Evolutionary conservation across 78 protist species (phyloP), one percentile per base, ranked within the genome.

Genomic region (slime mould (Dictyostelium discoideum)): DNA sequence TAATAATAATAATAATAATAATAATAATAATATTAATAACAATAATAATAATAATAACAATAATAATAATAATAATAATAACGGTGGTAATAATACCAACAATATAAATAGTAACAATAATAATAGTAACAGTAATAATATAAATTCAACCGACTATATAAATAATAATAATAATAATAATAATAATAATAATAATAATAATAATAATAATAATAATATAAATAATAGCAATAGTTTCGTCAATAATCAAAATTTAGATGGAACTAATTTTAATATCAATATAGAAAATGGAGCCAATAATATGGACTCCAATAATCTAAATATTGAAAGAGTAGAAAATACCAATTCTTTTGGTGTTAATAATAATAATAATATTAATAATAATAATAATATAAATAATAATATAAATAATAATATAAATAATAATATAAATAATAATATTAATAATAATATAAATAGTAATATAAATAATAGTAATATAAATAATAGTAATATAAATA

Each of bases 241-340:
- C 37, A 46, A 10, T 79, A 44, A 44, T n/a, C 46, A 79, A 42
- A 46, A 46, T 77, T 26, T 77, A 20, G 83, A 40, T 37, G 50
- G 60, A 40, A 77, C 60, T 14, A 77, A 40, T 79, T 22, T 39
- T 79, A 79, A 44, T 79, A 79, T 39, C 24, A 79, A 79, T 79
- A 44, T 79, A 16, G 63, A 79, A 42, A 79, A 79, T 79, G n/a
- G 84, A 2, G 46, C 18, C 24, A 79, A 79, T 24, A 79, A 46
- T 79, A 44, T 26, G 22, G 44, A 44, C 63, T 29, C 60, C 40
- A 40, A 40, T 77, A 77, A 77, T 77, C 18, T 40, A 26, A 77
- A 29, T 40, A 29, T 77, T 40, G 83, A 29, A 32, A 77, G 40
- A 40, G 81, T 74, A 16, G 50, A 40, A 40, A 77, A 77, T 77